phyloP scores from a whole-genome alignment of 352 stramenopile genomes.

The Phytophthora pini region DNA sequence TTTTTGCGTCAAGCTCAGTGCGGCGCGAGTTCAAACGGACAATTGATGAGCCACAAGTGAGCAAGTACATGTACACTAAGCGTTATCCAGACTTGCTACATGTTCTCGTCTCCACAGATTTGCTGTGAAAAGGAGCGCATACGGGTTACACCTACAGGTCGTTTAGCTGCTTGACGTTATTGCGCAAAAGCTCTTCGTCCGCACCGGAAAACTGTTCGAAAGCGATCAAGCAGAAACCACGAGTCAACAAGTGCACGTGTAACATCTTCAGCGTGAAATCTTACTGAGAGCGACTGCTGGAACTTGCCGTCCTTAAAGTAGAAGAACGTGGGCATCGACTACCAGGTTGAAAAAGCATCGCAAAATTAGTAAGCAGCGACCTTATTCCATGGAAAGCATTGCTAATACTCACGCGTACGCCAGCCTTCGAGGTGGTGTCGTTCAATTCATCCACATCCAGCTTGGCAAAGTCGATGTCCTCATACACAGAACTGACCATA shows the following conservation, averaged over 20 bases:
- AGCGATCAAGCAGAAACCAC: slow-evolving; percentile 3
- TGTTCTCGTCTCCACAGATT: background rate
- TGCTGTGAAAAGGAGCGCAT: slow-evolving; percentile 4
- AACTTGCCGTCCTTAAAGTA: slow-evolving; percentile 85
- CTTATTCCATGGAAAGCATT: slow-evolving; percentile 1
- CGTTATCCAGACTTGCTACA: slow-evolving; percentile 6
- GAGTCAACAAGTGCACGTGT: slow-evolving; percentile 12
- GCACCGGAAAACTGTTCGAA: slow-evolving; percentile 78
- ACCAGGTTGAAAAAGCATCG: background rate
- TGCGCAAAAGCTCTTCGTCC: slow-evolving; percentile 75
- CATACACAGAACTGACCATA: slow-evolving; percentile 52
- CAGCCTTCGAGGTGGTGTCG: slow-evolving; percentile 79
- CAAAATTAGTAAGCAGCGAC: slow-evolving; percentile 1
- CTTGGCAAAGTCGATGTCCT: slow-evolving; percentile 85
- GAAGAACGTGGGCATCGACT: slow-evolving; percentile 92
- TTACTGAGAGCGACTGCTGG: slow-evolving; percentile 79
- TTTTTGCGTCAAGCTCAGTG: too few species aligned
- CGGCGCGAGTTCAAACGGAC: background rate
- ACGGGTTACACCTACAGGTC: slow-evolving; percentile 51
- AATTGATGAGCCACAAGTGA: background rate
- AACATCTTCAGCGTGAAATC: background rate
- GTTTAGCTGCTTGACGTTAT: slow-evolving; percentile 78
- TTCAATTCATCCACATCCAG: slow-evolving; percentile 87
- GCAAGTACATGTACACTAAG: slow-evolving; percentile 16
- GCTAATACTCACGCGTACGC: slow-evolving; percentile 73